phyloP scores from a whole-genome alignment of 768 basidiomycete genomes.

The Saitozyma podzolica region DNA sequence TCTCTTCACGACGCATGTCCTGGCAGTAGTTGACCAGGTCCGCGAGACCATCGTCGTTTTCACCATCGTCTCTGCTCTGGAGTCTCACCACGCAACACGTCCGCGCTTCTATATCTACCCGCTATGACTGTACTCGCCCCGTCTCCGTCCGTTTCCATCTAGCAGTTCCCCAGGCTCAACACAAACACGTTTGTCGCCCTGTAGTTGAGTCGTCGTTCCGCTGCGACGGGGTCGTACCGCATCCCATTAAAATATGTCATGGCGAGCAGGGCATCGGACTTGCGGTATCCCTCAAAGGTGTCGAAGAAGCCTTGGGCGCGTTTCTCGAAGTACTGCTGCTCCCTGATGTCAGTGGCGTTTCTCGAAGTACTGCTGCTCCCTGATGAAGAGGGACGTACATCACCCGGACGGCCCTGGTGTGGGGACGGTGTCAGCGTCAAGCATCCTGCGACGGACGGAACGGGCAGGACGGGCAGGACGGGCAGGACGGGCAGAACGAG shows the following conservation, averaged over 20 bases:
- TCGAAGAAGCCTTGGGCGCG: conserved; percentile 30
- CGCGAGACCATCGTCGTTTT: no score
- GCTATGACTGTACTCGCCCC: no score
- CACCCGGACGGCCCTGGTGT: conserved; percentile 26
- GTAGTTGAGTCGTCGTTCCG: conserved; percentile 19
- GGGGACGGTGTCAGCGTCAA: neutral
- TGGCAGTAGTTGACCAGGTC: no score
- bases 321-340: conserved; percentile 39
- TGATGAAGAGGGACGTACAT: conserved; percentile 18
- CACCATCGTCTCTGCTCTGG: no score
- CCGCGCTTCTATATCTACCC: no score
- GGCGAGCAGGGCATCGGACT: conserved; percentile 30
- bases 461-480: no score
- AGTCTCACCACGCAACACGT: no score
- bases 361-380: conserved; percentile 40
- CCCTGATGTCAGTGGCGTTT: conserved; percentile 10
- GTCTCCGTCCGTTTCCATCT: neutral
- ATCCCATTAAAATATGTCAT: conserved; percentile 30
- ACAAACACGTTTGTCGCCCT: conserved; percentile 29
- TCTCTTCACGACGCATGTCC: no score
- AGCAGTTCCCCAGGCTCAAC: conserved; percentile 28
- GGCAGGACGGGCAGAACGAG: no score
- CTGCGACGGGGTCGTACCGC: conserved; percentile 19
- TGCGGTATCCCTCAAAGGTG: conserved; percentile 28
- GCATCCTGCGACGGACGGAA: no score